A percentile compares a stretch with the other conserved stretches of the same genome.
Conservation (phyloP, 768 basidiomycete species). For the Phaeotremella skinneri region DNA sequence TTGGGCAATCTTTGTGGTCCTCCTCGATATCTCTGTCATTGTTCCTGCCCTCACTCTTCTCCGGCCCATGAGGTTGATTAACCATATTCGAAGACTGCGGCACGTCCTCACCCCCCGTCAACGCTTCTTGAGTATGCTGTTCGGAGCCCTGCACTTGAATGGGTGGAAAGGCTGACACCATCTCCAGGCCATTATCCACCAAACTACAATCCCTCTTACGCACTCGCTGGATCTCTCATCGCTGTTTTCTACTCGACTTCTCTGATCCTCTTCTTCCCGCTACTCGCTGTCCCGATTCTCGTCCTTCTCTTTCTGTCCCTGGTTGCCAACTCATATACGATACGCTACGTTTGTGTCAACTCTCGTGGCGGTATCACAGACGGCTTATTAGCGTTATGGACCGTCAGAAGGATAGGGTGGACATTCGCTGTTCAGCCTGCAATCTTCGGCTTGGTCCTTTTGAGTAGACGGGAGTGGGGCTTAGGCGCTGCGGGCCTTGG, state of each 20-base stretch:
- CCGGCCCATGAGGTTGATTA: slow-evolving; percentile 67
- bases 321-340: slow-evolving; percentile 70
- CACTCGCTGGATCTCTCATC: slow-evolving; percentile 64
- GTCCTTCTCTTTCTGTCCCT: slow-evolving; percentile 58
- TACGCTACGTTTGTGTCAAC: slow-evolving; percentile 73
- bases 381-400: slow-evolving; percentile 63
- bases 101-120: slow-evolving; percentile 72
- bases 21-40: slow-evolving; percentile 67
- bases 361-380: slow-evolving; percentile 64
- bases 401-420: slow-evolving; percentile 70
- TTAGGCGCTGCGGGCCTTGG: slow-evolving; percentile 62
- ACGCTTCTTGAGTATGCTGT: slow-evolving; percentile 67
- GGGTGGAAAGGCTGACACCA: slow-evolving; percentile 6
- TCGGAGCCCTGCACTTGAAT: slow-evolving; percentile 8
- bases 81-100: slow-evolving; percentile 59
- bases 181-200: slow-evolving; percentile 66
- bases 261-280: slow-evolving; percentile 72
- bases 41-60: slow-evolving; percentile 69
- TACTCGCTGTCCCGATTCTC: slow-evolving; percentile 69
- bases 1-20: slow-evolving; percentile 38
- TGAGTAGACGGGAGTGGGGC: slow-evolving; percentile 67
- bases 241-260: slow-evolving; percentile 70
- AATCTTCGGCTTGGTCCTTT: slow-evolving; percentile 68
- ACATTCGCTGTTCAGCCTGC: slow-evolving; percentile 70
- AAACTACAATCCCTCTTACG: slow-evolving; percentile 68